Base-by-base conservation (phyloP, 2,329 filamentous ascomycete species). In the Penicillium sp. region DNA sequence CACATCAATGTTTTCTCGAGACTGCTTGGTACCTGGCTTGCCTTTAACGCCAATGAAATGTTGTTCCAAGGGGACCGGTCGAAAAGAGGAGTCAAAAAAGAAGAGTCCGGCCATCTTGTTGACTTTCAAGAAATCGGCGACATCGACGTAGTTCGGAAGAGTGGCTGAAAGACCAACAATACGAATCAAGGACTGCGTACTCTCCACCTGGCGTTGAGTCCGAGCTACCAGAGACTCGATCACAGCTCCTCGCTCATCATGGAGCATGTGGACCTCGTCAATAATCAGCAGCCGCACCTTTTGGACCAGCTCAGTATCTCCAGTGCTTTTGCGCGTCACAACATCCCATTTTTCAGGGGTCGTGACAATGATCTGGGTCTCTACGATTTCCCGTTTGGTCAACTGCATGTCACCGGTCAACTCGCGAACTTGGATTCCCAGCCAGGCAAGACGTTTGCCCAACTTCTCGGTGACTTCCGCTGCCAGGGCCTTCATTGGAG, bases 341-440 rank as follows among this genome's bases (percentile, higher is more conserved):
- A 98, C 93, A 63, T 98, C 93, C 94, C 94, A 98, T 68, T 98
- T 98, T 69, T 98, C 93, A 23, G 93, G 93, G 0, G 93, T 98
- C 0, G 94, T 98, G 34, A 98, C 93, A 45, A 99, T 95, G 53
- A 99, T 93, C 62, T 98, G 93, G 0, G 93, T 98, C 49, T 90
- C 84, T 11, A 96, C 78, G 46, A 99, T 95, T 66, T 98, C 94
- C 2, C 87, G 79, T 66, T 98, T 98, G 33, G 91, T 96, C 41
- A 99, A 77, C 61, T 98, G 93, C 93, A 98, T 98, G 63, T 98
- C 93, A 58, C 93, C 93, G 33, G 93, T 98, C 63, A 94, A 83
- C 67, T 98, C 93, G 47, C 93, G 85, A 51, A 88, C 91, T 62
- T 87, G 83, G 56, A 98, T 81, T 6, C 90, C 91, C 4, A 98